Evolutionary conservation across 345 rosid genomes (phyloP), one percentile per base, ranked within the genome.

Genomic region (Ailanthus altissimus): DNA sequence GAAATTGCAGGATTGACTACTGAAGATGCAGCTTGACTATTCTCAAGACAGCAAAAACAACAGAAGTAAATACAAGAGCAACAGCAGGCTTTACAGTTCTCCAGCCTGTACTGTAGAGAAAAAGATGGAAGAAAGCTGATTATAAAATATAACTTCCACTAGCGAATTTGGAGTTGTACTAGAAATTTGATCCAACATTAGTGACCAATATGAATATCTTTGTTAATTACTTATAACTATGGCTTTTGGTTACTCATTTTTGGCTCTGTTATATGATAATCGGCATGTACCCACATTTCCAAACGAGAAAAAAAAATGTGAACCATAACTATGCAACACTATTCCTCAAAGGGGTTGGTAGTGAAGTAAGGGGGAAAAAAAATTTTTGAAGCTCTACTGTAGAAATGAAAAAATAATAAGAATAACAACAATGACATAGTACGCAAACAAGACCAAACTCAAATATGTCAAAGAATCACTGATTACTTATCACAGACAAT

Each of bases 1-100:
- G 96, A 91, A 82, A 89, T 88, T 40, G 90, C 98, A 21, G 93
- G 93, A 75, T 81, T 89, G 75, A 77, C 84, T 40, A 42, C 87
- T 6, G 70, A 62, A 60, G 67, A 74, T 5, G 74, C 57, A 67
- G 76, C 80, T 66, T 82, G 85, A 85, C 18, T 67, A 57, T 15
- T 10, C 32, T n/a, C n/a, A n/a, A n/a, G n/a, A n/a, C n/a, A n/a
- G n/a, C n/a, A n/a, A n/a, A n/a, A n/a, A n/a, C n/a, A n/a, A n/a
- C n/a, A n/a, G n/a, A n/a, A n/a, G n/a, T n/a, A n/a, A n/a, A n/a
- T n/a, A n/a, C n/a, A n/a, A n/a, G n/a, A n/a, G n/a, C n/a, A n/a
- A n/a, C n/a, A n/a, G n/a, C n/a, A n/a, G n/a, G n/a, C n/a, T n/a
- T n/a, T n/a, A n/a, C n/a, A n/a, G n/a, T n/a, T n/a, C n/a, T n/a